These are phyloP conservation scores for Dictyostelium intermedium DNA, from an alignment of 78 protist species.

Conservation along the genomic window DNA sequence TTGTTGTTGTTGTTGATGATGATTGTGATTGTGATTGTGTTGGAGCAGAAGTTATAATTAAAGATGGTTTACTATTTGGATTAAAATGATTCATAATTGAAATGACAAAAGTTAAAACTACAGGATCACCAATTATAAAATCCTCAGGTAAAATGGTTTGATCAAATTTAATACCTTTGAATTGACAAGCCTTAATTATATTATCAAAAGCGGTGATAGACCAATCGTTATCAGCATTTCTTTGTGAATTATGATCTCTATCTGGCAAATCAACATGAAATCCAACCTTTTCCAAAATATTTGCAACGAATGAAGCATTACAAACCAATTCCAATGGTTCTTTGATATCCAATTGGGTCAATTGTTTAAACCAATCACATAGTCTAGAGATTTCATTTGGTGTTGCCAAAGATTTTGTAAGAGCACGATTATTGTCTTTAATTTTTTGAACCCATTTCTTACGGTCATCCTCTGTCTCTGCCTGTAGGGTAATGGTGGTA, in stretches of 20 bases:
- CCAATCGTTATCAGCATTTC: constrained; percentile 10
- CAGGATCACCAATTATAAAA: background rate
- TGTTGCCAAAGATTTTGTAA: constrained; percentile 5
- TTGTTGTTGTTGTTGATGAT: background rate
- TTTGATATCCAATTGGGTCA: background rate
- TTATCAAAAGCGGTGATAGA: background rate
- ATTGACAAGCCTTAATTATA: background rate
- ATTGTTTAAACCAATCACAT: background rate
- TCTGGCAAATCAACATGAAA: background rate
- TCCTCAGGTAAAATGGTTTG: background rate
- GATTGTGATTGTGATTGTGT: background rate
- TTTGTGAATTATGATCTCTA: background rate
- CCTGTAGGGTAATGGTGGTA: background rate
- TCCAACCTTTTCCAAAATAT: background rate
- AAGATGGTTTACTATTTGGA: background rate
- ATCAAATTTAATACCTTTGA: constrained; percentile 16
- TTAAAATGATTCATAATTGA: constrained; percentile 21
- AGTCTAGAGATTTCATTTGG: background rate
- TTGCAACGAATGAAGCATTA: constrained; percentile 14
- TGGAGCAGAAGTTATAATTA: background rate
- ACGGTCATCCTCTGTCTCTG: constrained; percentile 44
- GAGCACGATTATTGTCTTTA: background rate
- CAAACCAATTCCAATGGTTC: constrained; percentile 1
- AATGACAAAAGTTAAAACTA: background rate
- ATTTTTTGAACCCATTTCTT: constrained; percentile 18